Percentiles rank a stretch among this genome's conserved stretches.
Conservation (phyloP, 1,284 basidiomycete species). For the Pyrrhoderma noxium region DNA sequence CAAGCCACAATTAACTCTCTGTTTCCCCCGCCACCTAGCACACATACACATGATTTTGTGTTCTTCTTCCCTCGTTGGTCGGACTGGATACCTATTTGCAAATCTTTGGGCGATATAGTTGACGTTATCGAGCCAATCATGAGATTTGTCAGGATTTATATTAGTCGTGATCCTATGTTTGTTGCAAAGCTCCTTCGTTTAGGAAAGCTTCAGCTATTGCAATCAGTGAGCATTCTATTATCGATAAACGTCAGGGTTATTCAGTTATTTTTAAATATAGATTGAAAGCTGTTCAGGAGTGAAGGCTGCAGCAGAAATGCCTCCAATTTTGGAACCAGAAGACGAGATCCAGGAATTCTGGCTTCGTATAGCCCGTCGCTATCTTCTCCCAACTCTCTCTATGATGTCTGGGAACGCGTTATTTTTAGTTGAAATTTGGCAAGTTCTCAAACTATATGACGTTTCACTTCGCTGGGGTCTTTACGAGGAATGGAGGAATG, state of each 20-base stretch:
- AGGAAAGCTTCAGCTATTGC: constrained; percentile 42
- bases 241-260: constrained; percentile 1
- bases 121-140: constrained; percentile 72
- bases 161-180: constrained; percentile 62
- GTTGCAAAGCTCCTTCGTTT: constrained; percentile 56
- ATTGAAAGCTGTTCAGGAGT: constrained; percentile 38
- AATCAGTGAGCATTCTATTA: constrained; percentile 31
- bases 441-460: constrained; percentile 72
- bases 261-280: constrained; percentile 34
- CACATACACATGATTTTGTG: constrained; percentile 62
- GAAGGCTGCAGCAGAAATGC: constrained; percentile 35
- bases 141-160: constrained; percentile 67
- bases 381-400: constrained; percentile 83
- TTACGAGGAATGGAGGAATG: constrained; percentile 93
- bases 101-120: constrained; percentile 58
- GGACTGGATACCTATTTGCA: constrained; percentile 62
- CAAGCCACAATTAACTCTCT: constrained; percentile 57
- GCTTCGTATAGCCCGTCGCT: constrained; percentile 74
- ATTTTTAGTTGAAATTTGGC: constrained; percentile 84
- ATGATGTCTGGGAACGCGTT: constrained; percentile 82
- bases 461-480: constrained; percentile 79
- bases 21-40: constrained; percentile 72
- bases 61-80: constrained; percentile 89
- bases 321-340: constrained; percentile 43
- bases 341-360: constrained; percentile 64